Percentiles rank a stretch among this genome's conserved stretches.
These are phyloP conservation scores for Pseudocercospora pini-densiflorae DNA, from an alignment of 2,329 filamentous ascomycete species.

Conservation along the genomic window DNA sequence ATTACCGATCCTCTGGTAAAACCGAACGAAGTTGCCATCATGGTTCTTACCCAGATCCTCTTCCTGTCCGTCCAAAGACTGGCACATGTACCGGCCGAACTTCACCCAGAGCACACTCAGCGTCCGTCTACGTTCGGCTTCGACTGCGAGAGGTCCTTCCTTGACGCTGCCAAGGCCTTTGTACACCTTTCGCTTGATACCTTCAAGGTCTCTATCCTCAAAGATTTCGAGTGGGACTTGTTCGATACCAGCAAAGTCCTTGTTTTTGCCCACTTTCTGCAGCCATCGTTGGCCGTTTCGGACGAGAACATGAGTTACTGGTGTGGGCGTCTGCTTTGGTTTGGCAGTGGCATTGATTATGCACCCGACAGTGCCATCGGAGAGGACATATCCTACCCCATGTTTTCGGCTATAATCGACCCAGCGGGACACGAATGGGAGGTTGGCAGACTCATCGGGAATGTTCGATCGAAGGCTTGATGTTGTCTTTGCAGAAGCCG, in stretches of 20 bases:
- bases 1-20: constrained; percentile 80
- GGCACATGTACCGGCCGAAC: constrained; percentile 72
- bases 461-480: constrained; percentile 21
- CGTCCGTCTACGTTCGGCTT: constrained; percentile 56
- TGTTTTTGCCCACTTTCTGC: constrained; percentile 39
- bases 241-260: constrained; percentile 64
- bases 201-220: constrained; percentile 69
- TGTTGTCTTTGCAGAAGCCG: constrained; percentile 25
- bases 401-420: constrained; percentile 90
- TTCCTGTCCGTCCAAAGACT: constrained; percentile 51
- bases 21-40: constrained; percentile 66
- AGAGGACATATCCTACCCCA: constrained; percentile 81
- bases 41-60: constrained; percentile 34
- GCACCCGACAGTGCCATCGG: constrained; percentile 79
- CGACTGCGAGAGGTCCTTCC: constrained; percentile 35
- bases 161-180: constrained; percentile 48
- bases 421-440: constrained; percentile 72
- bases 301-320: constrained; percentile 73
- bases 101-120: constrained; percentile 66
- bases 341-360: constrained; percentile 53
- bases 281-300: constrained; percentile 74
- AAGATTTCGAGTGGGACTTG: constrained; percentile 68
- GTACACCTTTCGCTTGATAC: constrained; percentile 63
- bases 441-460: constrained; percentile 44
- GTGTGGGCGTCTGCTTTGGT: constrained; percentile 44